Conservation (phyloP, 495 filamentous ascomycete species). For the Aspergillus mulundensis region DNA sequence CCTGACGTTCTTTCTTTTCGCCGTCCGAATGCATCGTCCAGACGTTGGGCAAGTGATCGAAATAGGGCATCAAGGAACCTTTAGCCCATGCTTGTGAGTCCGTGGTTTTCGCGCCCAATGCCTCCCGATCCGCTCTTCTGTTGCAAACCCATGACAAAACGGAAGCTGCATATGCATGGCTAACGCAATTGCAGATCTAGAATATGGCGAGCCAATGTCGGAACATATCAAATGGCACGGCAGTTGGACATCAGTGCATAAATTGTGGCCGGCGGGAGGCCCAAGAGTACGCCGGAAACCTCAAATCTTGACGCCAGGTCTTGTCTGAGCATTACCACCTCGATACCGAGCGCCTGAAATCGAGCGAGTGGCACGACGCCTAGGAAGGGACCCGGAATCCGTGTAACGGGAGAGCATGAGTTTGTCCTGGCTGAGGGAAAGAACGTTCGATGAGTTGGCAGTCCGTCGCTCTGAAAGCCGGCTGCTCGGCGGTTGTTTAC, state of each 20-base stretch:
- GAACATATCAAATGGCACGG: constrained; percentile 22
- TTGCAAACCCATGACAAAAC: background rate
- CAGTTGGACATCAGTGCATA: constrained; percentile 42
- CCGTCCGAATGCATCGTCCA: background rate
- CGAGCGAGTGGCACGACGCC: constrained; percentile 19
- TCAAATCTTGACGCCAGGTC: constrained; percentile 4
- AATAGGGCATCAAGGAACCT: background rate
- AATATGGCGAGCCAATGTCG: constrained; percentile 7
- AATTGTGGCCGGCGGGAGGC: constrained; percentile 10
- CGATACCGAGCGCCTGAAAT: constrained; percentile 14
- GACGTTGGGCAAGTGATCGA: background rate
- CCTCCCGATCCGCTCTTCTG: background rate
- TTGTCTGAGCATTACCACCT: constrained; percentile 11
- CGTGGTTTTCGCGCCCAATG: constrained; percentile 12
- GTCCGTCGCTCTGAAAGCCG: constrained; percentile 3
- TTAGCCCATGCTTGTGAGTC: constrained; percentile 6
- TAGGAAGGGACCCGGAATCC: constrained; percentile 3
- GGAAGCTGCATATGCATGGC: constrained; percentile 3
- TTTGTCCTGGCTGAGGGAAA: constrained; percentile 2
- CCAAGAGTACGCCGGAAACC: constrained; percentile 5
- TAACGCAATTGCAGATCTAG: constrained; percentile 12
- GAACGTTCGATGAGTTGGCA: constrained; percentile 1
- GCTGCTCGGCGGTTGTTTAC: constrained; percentile 17
- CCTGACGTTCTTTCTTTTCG: background rate
- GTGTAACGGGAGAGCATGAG: constrained; percentile 17